Evolutionary conservation across 257 asterid species (phyloP), one percentile per base, ranked within the genome.

Genomic region (Solanum paucissectum): DNA sequence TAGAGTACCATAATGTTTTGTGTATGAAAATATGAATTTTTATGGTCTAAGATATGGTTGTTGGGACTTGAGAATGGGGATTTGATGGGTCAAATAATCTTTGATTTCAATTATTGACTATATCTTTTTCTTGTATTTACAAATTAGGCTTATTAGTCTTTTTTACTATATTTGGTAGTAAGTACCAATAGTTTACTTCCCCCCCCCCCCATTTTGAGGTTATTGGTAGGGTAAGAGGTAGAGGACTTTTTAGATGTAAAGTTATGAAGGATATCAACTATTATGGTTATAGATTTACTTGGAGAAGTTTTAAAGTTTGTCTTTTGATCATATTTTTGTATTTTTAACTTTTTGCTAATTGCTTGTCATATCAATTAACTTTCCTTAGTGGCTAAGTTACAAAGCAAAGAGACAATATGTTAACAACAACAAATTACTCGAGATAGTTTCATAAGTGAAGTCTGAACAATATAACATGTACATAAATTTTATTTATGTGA

Each of bases 31-130:
- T 29, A 29, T 82, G 11, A 82, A 49, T 49, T 21, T 74, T 71
- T 46, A 74, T 75, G 79, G 88, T 86, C 85, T 83, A 88, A 83
- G 88, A 87, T 90, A 79, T 79, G 92, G 92, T 90, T 34, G 90
- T 88, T 90, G 89, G 58, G 69, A 87, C 76, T 32, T 69, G 40
- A 20, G 7, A 29, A 21, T 7, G 88, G 46, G 73, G 90, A 85
- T 87, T 82, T 87, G 75, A 88, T 69, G 88, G 92, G 83, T 84
- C 87, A 86, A 32, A 33, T 52, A 73, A 52, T 85, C 72, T 87
- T 88, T 81, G 83, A 64, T 23, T 85, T 44, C 82, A 68, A 29
- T 20, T 88, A 84, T 38, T 87, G 91, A 82, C 88, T 76, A 83
- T 32, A 79, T 79, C 49, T 34, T 73, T 83, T 89, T 88, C 72